Evolutionary conservation across 2,329 filamentous ascomycete genomes (phyloP), one percentile per base, ranked within the genome.

Genomic region (Penicillium sp.): DNA sequence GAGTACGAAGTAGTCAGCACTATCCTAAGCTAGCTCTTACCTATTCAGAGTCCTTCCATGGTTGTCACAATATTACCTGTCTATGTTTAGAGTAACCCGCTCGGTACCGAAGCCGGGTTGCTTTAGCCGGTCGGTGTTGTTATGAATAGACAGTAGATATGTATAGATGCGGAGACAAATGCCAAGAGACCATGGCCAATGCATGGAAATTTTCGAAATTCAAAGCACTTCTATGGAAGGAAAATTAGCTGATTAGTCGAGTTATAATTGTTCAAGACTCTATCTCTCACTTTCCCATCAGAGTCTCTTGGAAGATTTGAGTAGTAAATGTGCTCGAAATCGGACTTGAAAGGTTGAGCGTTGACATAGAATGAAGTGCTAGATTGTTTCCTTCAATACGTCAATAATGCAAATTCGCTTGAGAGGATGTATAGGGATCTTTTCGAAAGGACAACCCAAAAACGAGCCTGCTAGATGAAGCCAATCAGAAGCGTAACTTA

Each of bases 41-140:
- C 57, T 59, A 60, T 33, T 58, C 57, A n/a, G 22, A 48, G 64
- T 57, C 55, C 54, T 45, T 33, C 33, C 13, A 26, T 28, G 43
- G 16, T 52, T 51, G 55, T 52, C 59, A 61, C 60, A 49, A 35
- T 30, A 7, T 30, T 25, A 26, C 6, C 51, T 48, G 37, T 58
- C 33, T 48, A 57, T 53, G 43, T 37, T 19, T 22, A 51, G 28
- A 28, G 35, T 30, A 25, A 19, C 28, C 49, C 46, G 10, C 22
- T 48, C 25, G 14, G 8, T 4, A 28, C 28, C 45, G 16, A 48
- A 28, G 45, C 13, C 45, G 14, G 14, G 45, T 30, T 28, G 26
- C 25, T 48, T 43, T 52, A 52, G 13, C 46, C 37, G 55, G 26
- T 33, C 35, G 6, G 46, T 22, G 33, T 26, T 26, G 14, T 30